Base-by-base conservation (phyloP, 2,329 filamentous ascomycete species). In the Penicillium sp. region DNA sequence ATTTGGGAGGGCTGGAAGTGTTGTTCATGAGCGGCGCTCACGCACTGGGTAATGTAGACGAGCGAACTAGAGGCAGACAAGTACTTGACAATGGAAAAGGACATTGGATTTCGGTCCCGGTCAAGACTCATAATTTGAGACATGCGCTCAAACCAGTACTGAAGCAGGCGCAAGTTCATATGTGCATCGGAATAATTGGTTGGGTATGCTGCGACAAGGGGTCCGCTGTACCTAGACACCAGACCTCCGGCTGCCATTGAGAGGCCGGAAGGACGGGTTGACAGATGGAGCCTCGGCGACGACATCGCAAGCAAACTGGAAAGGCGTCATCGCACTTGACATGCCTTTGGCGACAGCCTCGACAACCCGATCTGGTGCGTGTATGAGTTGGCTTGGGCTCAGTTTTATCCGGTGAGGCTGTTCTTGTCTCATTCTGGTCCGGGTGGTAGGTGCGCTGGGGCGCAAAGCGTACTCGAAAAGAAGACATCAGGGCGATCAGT, bases 91-190 rank as follows among this genome's bases (percentile, higher is more conserved):
- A 40, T 30, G 1, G 52, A 54, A 12, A 59, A 59, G 2, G 58
- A 59, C n/a, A 55, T 55, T 4, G 60, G 54, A 40, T 62, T 62
- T 19, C 56, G 25, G 16, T 58, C 54, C 30, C 56, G 58, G 31
- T 62, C 54, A 28, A 61, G 36, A 6, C 56, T 53, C n/a, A 44
- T 16, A 16, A 33, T 37, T 38, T 61, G 60, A 10, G 58, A 54
- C 28, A 56, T 52, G 36, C 50, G 56, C 43, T 62, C 58, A n/a
- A 59, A 38, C 60, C 60, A 62, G 28, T 58, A 61, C 31, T 59
- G 58, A 19, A 61, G 45, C 9, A 62, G 46, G 36, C 56, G 43
- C 11, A 14, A 22, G 19, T 42, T 25, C n/a, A 42, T 19, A 22
- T 42, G 8, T 5, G 38, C 38, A 16, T 19, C 12, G 4, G 22